Percentiles rank a stretch among this genome's conserved stretches.
Conservation (phyloP, 1,284 basidiomycete genomes). For the Marasmius sp. region DNA sequence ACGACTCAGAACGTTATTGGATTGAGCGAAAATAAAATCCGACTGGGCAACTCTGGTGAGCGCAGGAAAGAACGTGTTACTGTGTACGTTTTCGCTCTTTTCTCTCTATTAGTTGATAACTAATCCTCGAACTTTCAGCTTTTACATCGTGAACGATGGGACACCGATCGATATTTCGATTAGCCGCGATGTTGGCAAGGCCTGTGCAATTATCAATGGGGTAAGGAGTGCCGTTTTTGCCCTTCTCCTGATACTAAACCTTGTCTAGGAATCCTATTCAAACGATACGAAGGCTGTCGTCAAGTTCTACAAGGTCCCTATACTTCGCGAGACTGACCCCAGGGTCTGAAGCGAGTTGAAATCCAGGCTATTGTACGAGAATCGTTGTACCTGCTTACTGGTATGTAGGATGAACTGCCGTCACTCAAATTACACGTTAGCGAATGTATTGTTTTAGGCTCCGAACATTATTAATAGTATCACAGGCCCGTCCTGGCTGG, state of each 20-base stretch:
- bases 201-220: not conserved
- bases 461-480: no score
- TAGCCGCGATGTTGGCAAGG: not conserved
- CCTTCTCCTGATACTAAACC: not conserved
- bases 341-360: no score
- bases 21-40: not conserved
- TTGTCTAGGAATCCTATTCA: not conserved
- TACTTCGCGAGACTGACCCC: no score
- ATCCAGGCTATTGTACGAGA: no score
- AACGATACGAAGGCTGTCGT: not conserved
- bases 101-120: not conserved
- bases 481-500: no score
- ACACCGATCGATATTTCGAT: slow-evolving; percentile 2
- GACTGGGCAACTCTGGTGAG: not conserved
- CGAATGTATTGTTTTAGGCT: no score
- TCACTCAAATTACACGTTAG: no score
- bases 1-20: slow-evolving; percentile 1
- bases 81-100: not conserved
- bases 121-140: not conserved
- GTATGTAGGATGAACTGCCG: no score
- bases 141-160: slow-evolving; percentile 2
- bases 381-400: no score
- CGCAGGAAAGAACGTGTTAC: not conserved
- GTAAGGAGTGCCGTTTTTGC: not conserved
- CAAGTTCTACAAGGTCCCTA: no score